Percentiles rank a stretch among this genome's conserved stretches.
phyloP scores from a whole-genome alignment of 2,329 filamentous ascomycete species.

The Aureobasidium sp. region DNA sequence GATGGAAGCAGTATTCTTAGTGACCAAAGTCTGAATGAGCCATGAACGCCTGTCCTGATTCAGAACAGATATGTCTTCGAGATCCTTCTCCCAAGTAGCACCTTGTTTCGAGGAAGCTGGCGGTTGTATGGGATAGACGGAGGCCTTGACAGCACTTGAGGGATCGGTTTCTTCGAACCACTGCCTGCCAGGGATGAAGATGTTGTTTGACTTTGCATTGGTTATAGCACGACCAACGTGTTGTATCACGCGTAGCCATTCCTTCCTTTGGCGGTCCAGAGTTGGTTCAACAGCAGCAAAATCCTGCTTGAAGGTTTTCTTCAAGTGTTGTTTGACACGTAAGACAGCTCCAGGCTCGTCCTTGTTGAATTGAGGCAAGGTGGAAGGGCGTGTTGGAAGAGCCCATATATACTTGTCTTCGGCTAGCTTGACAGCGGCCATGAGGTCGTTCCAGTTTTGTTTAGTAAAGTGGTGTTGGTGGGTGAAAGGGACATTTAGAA shows the following conservation, averaged over 20 bases:
- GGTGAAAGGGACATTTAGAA: background rate
- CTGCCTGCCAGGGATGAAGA: background rate
- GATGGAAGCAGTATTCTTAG: background rate
- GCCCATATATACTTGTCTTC: background rate
- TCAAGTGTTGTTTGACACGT: background rate
- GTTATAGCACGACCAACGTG: background rate
- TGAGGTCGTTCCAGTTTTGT: background rate
- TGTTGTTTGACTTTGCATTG: background rate
- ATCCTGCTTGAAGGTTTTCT: constrained; percentile 1
- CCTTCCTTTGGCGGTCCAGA: background rate
- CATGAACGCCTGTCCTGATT: background rate
- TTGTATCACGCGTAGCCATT: background rate
- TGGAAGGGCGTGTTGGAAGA: background rate
- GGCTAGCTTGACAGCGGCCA: background rate
- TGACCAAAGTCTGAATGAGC: background rate
- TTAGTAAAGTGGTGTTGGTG: background rate
- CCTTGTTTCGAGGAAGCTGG: background rate
- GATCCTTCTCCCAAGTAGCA: background rate
- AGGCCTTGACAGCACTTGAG: background rate
- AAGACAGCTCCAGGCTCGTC: background rate
- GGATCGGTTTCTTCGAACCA: constrained; percentile 4
- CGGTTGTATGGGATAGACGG: background rate
- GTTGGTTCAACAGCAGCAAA: background rate
- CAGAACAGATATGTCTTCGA: background rate
- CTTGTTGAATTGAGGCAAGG: background rate